phyloP scores from a whole-genome alignment of 2,329 filamentous ascomycete genomes.

The Aspergillus alliaceus region DNA sequence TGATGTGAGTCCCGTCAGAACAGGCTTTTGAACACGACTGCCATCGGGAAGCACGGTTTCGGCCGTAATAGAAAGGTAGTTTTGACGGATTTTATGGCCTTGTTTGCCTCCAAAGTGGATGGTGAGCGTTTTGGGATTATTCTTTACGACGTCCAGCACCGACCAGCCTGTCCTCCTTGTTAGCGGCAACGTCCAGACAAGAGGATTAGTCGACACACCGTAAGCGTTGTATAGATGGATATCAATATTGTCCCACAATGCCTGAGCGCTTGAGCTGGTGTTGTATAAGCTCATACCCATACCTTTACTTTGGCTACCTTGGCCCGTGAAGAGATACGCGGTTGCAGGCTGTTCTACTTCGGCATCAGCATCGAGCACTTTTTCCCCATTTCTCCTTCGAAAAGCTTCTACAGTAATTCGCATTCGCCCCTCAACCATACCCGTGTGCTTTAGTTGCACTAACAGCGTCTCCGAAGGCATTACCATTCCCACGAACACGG shows the following conservation, averaged over 20 bases:
- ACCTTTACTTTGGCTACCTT: slow-evolving; percentile 94
- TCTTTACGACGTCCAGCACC: slow-evolving; percentile 95
- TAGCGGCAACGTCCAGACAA: not conserved
- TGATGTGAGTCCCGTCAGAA: slow-evolving; percentile 78
- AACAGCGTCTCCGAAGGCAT: slow-evolving; percentile 89
- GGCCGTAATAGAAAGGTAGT: slow-evolving; percentile 85
- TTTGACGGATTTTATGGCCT: slow-evolving; percentile 91
- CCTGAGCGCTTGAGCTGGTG: slow-evolving; percentile 85
- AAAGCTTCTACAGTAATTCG: slow-evolving; percentile 94
- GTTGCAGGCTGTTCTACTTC: slow-evolving; percentile 95
- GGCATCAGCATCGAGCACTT: slow-evolving; percentile 86
- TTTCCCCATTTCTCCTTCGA: slow-evolving; percentile 90
- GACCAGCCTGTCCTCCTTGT: slow-evolving; percentile 58
- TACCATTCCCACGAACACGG: slow-evolving; percentile 91
- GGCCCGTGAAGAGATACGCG: slow-evolving; percentile 93
- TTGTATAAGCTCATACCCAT: slow-evolving; percentile 99
- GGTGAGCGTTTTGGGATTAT: slow-evolving; percentile 96
- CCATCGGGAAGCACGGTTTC: slow-evolving; percentile 11
- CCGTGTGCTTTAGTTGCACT: slow-evolving; percentile 87
- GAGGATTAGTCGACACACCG: slow-evolving; percentile 64
- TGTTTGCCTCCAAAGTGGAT: slow-evolving; percentile 94
- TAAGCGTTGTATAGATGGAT: slow-evolving; percentile 88
- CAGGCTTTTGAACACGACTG: slow-evolving; percentile 89
- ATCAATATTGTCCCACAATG: slow-evolving; percentile 93
- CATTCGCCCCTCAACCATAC: slow-evolving; percentile 95